Conservation (phyloP, 345 rosid genomes). For the Angophora floribunda region DNA sequence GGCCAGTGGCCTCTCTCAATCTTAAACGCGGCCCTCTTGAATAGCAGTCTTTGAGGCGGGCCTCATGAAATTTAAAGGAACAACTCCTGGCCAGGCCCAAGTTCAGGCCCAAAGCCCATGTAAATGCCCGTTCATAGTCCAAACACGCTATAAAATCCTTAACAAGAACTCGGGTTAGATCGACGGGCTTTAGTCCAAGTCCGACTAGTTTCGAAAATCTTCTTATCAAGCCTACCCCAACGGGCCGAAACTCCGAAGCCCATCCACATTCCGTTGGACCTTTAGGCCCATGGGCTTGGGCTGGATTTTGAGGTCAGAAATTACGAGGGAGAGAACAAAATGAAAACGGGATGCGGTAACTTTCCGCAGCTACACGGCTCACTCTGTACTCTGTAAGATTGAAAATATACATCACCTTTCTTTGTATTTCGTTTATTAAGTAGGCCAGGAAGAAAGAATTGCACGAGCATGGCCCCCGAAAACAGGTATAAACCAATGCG, state of each 20-base stretch:
- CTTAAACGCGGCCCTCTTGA: background rate
- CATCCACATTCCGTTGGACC: background rate
- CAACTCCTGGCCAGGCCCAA: background rate
- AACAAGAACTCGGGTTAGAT: background rate
- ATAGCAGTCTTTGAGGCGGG: background rate
- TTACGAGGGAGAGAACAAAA: background rate
- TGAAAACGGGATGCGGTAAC: background rate
- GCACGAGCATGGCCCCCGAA: constrained; percentile 4
- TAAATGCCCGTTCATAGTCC: background rate
- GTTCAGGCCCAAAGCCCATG: background rate
- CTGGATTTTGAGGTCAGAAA: background rate
- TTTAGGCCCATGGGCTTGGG: background rate
- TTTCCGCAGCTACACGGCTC: background rate
- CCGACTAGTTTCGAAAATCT: background rate
- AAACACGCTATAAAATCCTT: background rate
- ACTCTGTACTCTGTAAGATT: background rate
- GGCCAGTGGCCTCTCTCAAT: background rate
- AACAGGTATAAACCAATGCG: background rate
- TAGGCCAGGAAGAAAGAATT: background rate
- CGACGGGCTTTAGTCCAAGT: background rate
- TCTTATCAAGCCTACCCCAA: background rate
- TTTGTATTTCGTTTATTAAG: background rate
- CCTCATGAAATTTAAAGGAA: background rate
- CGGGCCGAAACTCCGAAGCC: background rate
- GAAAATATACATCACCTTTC: background rate